Percentiles rank a stretch among this genome's conserved stretches.
Conservation (phyloP, 2,329 filamentous ascomycete species). For the Cladosporium austrohemisphaericum region DNA sequence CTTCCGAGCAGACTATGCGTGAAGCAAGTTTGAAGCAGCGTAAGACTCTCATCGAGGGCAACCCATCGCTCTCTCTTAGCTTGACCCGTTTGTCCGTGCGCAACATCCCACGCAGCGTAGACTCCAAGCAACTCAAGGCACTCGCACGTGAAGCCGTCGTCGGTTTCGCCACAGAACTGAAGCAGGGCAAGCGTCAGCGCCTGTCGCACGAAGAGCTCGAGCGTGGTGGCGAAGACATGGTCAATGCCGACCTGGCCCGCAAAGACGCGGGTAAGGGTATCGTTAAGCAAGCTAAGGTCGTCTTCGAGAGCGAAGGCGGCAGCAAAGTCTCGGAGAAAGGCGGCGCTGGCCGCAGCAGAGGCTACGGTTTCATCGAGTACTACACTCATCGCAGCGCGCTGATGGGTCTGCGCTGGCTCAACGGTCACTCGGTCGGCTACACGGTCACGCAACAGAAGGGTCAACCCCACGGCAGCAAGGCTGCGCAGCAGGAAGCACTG, state of each 20-base stretch:
- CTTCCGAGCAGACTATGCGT: slow-evolving; percentile 79
- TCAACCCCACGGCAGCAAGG: slow-evolving; percentile 27
- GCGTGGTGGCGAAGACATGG: slow-evolving; percentile 75
- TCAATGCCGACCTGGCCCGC: slow-evolving; percentile 72
- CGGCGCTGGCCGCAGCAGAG: slow-evolving; percentile 78
- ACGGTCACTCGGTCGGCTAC: slow-evolving; percentile 64
- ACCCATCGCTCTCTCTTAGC: slow-evolving; percentile 83
- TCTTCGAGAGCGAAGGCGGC: slow-evolving; percentile 84
- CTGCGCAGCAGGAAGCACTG: slow-evolving; percentile 38
- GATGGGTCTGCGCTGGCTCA: slow-evolving; percentile 92
- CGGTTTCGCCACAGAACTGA: slow-evolving; percentile 87
- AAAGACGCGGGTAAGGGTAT: slow-evolving; percentile 81
- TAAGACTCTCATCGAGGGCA: slow-evolving; percentile 84
- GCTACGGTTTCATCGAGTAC: slow-evolving; percentile 98
- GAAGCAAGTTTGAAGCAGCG: slow-evolving; percentile 84
- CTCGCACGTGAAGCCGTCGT: slow-evolving; percentile 90
- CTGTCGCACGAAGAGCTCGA: slow-evolving; percentile 86
- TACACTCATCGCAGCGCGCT: slow-evolving; percentile 87
- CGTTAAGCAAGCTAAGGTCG: slow-evolving; percentile 88
- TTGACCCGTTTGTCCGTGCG: slow-evolving; percentile 86
- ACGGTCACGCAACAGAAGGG: slow-evolving; percentile 44
- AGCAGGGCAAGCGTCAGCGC: slow-evolving; percentile 67
- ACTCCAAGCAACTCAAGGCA: slow-evolving; percentile 83
- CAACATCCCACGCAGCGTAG: slow-evolving; percentile 80
- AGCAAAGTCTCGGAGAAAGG: slow-evolving; percentile 74